These are phyloP conservation scores for Penicillium antarcticum DNA, from an alignment of 495 filamentous ascomycete genomes.

Conservation along the genomic window DNA sequence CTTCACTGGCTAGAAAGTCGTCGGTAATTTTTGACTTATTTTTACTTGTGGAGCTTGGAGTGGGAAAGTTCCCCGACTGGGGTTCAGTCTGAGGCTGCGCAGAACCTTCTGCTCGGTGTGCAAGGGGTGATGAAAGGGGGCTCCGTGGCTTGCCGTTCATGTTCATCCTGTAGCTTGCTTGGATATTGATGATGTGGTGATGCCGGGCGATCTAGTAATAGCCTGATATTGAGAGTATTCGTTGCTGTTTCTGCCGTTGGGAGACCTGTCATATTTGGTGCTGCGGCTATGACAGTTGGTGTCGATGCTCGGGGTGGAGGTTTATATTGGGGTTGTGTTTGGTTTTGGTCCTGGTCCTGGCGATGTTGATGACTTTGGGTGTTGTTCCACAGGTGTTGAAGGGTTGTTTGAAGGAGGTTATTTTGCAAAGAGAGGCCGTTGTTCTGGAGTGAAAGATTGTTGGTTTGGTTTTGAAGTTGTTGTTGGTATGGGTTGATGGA, in stretches of 20 bases:
- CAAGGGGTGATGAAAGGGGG: too few species aligned
- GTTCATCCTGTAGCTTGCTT: too few species aligned
- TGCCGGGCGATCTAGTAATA: too few species aligned
- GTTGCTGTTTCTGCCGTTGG: background rate
- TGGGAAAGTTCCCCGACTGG: too few species aligned
- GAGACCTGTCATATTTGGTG: background rate
- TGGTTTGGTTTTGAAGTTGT: constrained; percentile 1
- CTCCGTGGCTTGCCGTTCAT: too few species aligned
- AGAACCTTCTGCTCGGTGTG: too few species aligned
- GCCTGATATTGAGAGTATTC: too few species aligned
- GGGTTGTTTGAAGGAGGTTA: constrained; percentile 2
- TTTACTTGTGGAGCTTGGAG: too few species aligned
- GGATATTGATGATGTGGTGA: too few species aligned
- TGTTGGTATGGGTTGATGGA: constrained; percentile 2
- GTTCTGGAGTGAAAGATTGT: constrained; percentile 3
- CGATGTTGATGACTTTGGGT: background rate
- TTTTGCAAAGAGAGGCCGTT: constrained; percentile 2
- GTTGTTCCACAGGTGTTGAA: background rate
- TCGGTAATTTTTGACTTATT: too few species aligned
- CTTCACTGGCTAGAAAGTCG: too few species aligned
- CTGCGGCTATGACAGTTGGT: background rate
- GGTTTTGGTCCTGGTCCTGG: background rate
- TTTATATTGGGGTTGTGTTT: background rate
- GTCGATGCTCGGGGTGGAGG: background rate
- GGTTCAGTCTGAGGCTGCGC: too few species aligned